phyloP scores from a whole-genome alignment of 2,329 filamentous ascomycete genomes.

The Colletotrichum tofieldiae region DNA sequence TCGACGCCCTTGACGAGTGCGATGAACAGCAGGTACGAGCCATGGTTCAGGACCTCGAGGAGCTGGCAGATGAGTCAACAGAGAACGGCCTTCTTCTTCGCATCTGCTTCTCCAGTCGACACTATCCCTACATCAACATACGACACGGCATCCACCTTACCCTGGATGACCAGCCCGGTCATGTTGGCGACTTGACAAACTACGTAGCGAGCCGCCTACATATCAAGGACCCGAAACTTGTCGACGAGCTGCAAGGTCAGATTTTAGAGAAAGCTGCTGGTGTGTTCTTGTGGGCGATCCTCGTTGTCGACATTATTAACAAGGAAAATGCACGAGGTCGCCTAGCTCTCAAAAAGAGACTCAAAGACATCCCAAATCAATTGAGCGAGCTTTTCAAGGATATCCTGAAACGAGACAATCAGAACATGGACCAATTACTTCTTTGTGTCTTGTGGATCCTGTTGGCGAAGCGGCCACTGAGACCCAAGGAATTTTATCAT shows the following conservation, averaged over 20 bases:
- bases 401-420: constrained; percentile 63
- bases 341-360: constrained; percentile 47
- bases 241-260: constrained; percentile 28
- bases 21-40: neutral
- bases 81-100: neutral
- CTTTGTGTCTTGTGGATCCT: constrained; percentile 70
- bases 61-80: neutral
- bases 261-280: constrained; percentile 56
- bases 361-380: constrained; percentile 54
- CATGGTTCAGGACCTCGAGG: neutral
- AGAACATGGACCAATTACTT: constrained; percentile 57
- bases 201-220: constrained; percentile 51
- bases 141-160: neutral
- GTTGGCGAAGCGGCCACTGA: constrained; percentile 61
- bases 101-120: neutral
- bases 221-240: constrained; percentile 30
- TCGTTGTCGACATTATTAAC: constrained; percentile 59
- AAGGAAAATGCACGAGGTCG: constrained; percentile 51
- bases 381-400: constrained; percentile 66
- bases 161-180: constrained; percentile 56
- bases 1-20: neutral
- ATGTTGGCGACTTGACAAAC: constrained; percentile 53
- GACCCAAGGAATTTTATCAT: constrained; percentile 61
- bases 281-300: constrained; percentile 61
- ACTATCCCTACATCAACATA: neutral